Percentiles rank a stretch among this genome's conserved stretches.
phyloP scores from a whole-genome alignment of 345 rosid genomes.

The Lumnitzera littorea region DNA sequence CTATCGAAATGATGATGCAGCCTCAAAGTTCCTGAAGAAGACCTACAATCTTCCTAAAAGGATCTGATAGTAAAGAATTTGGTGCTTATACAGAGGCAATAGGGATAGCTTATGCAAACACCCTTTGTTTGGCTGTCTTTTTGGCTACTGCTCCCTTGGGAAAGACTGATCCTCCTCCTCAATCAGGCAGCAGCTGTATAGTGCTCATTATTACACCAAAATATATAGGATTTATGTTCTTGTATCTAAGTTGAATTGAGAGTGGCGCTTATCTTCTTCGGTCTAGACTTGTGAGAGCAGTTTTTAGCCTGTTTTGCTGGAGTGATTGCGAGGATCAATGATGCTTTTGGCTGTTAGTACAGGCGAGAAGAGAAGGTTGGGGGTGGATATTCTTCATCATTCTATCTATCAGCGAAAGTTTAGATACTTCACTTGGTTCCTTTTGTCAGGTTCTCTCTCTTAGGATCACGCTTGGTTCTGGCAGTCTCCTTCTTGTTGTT shows the following conservation, averaged over 20 bases:
- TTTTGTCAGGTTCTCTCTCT: background rate
- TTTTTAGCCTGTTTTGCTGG: background rate
- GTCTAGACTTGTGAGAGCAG: too few species aligned
- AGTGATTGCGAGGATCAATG: background rate
- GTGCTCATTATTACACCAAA: too few species aligned
- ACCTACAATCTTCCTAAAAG: constrained; percentile 81
- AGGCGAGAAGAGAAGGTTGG: background rate
- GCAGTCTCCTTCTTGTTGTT: too few species aligned
- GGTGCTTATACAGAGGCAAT: background rate
- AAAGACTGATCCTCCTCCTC: background rate
- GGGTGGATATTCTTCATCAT: constrained; percentile 6
- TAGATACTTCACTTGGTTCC: background rate
- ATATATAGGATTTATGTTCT: too few species aligned
- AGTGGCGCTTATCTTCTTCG: too few species aligned
- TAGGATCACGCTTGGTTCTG: too few species aligned
- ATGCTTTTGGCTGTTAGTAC: background rate
- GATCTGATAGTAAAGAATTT: constrained; percentile 20
- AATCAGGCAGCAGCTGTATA: too few species aligned
- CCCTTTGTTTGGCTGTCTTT: background rate
- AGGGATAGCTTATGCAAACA: background rate
- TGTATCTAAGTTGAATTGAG: too few species aligned
- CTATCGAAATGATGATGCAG: constrained; percentile 79
- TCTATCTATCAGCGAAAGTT: background rate
- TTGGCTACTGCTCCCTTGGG: background rate
- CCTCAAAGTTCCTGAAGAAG: constrained; percentile 78